phyloP scores from a whole-genome alignment of 371 early-diverging fungal genomes.

The Rhizopus stolonifer region DNA sequence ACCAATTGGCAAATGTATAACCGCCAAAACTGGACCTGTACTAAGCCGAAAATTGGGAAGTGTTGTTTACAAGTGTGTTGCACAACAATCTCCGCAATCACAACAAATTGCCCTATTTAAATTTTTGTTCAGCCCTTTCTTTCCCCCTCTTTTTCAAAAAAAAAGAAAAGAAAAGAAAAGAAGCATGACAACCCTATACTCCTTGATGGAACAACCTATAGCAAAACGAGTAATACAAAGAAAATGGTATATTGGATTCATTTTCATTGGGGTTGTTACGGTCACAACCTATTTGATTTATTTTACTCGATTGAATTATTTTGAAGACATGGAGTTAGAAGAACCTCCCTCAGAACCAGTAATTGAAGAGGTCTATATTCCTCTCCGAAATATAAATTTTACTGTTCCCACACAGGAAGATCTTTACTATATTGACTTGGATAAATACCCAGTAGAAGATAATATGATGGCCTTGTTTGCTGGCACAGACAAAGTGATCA shows the following conservation, averaged over 20 bases:
- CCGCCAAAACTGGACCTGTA: too few species aligned
- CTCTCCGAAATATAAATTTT: constrained; percentile 10
- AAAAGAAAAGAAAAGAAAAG: too few species aligned
- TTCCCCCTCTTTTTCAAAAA: too few species aligned
- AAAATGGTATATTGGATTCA: not conserved
- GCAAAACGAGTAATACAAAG: not conserved
- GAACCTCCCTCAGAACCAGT: not conserved
- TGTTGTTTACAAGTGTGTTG: too few species aligned
- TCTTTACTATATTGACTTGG: constrained; percentile 14
- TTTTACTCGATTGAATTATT: not conserved
- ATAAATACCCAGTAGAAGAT: constrained; percentile 24
- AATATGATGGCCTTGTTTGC: constrained; percentile 13
- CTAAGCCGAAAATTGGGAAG: too few species aligned
- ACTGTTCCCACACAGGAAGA: constrained; percentile 7
- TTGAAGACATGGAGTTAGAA: not conserved
- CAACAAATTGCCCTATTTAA: too few species aligned
- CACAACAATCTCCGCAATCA: too few species aligned
- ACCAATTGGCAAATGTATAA: too few species aligned
- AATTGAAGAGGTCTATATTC: not conserved
- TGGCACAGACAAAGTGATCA: not conserved
- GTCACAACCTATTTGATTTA: not conserved
- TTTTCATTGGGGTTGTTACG: not conserved
- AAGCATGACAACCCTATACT: not conserved
- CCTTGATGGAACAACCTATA: not conserved
- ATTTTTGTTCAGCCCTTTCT: too few species aligned